phyloP scores from a whole-genome alignment of 1,284 basidiomycete genomes.

The Kalmanozyma brasiliensis region DNA sequence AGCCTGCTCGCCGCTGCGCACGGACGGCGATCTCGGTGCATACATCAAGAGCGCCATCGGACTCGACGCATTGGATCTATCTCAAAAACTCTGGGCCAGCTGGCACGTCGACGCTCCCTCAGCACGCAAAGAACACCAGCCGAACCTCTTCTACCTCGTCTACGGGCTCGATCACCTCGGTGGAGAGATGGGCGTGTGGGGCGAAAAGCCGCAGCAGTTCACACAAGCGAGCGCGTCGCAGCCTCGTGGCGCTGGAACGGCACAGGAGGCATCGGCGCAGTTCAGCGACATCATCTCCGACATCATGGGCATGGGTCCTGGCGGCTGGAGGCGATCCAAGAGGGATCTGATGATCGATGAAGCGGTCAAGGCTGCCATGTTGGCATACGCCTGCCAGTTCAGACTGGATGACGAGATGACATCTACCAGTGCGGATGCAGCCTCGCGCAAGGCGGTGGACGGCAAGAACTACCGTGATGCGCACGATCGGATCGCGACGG shows the following conservation, averaged over 20 bases:
- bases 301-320: slow-evolving; percentile 36
- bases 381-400: slow-evolving; percentile 53
- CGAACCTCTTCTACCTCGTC: slow-evolving; percentile 50
- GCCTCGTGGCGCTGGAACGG: slow-evolving; percentile 6
- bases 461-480: slow-evolving; percentile 44
- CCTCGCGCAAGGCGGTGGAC: slow-evolving; percentile 22
- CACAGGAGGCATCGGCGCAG: slow-evolving; percentile 31
- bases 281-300: slow-evolving; percentile 33
- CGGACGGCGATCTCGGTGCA: slow-evolving; percentile 44
- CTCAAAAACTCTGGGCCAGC: slow-evolving; percentile 45
- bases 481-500: slow-evolving; percentile 47
- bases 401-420: slow-evolving; percentile 47
- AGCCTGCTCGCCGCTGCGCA: slow-evolving; percentile 47
- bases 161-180: slow-evolving; percentile 51
- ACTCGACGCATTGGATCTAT: slow-evolving; percentile 33
- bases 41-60: slow-evolving; percentile 50
- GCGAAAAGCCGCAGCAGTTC: slow-evolving; percentile 35
- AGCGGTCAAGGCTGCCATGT: slow-evolving; percentile 51
- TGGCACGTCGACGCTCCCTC: slow-evolving; percentile 51
- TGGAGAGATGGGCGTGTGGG: slow-evolving; percentile 50
- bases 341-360: slow-evolving; percentile 49
- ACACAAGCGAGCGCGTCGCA: not conserved
- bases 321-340: slow-evolving; percentile 44
- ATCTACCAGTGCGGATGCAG: slow-evolving; percentile 24
- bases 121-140: slow-evolving; percentile 36